These are phyloP conservation scores for Colletotrichum tabaci DNA, from an alignment of 2,329 filamentous ascomycete species.

Conservation along the genomic window DNA sequence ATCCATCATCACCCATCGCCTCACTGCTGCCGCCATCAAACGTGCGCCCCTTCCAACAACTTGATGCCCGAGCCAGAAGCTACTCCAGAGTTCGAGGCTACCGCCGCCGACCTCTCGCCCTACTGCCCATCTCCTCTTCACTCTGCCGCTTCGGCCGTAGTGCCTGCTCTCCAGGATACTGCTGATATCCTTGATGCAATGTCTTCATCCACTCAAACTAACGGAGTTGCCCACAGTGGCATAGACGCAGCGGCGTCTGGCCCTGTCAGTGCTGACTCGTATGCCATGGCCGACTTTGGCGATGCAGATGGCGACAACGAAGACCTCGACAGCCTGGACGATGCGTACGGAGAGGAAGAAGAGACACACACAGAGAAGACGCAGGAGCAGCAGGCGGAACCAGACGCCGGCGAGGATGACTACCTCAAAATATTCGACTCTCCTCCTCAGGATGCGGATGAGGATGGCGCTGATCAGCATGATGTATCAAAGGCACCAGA, in stretches of 20 bases:
- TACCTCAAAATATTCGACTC: conserved; percentile 68
- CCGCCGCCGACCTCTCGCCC: conserved; percentile 68
- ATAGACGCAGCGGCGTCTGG: conserved; percentile 48
- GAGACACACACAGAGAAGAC: conserved; percentile 49
- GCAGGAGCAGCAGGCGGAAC: conserved; percentile 48
- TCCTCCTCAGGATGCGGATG: conserved; percentile 56
- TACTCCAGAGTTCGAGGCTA: conserved; percentile 62
- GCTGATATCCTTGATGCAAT: conserved; percentile 66
- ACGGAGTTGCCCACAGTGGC: conserved; percentile 43
- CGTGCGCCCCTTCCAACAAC: conserved; percentile 30
- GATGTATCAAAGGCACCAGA: conserved; percentile 63
- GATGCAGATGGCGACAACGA: conserved; percentile 48
- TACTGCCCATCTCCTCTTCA: conserved; percentile 66
- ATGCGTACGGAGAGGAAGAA: conserved; percentile 61
- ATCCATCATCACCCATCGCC: conserved; percentile 1
- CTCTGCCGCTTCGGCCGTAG: conserved; percentile 61
- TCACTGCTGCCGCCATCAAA: neutral
- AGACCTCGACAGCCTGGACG: conserved; percentile 61
- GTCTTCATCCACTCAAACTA: conserved; percentile 46
- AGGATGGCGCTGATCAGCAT: conserved; percentile 50
- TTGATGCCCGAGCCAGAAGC: conserved; percentile 61
- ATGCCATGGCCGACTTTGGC: conserved; percentile 40
- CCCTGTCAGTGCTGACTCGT: conserved; percentile 43
- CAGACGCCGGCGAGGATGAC: conserved; percentile 59
- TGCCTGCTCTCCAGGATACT: conserved; percentile 67